Conservation (phyloP, 192 early-diverging fungal genomes). For the Phycomyces blakesleeanus region DNA sequence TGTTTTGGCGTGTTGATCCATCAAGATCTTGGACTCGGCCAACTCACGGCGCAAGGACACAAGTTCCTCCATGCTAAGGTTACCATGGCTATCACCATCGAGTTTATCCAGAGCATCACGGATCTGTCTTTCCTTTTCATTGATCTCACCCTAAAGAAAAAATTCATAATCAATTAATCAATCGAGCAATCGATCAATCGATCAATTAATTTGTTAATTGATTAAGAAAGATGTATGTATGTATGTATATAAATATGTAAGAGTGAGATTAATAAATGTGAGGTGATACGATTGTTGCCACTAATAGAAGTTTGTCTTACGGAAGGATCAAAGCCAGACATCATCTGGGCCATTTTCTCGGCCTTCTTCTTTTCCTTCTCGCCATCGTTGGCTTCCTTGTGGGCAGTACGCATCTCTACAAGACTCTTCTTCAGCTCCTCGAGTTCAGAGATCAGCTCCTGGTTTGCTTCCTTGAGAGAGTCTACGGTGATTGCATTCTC, state of each 20-base stretch:
- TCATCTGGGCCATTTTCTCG: conserved; percentile 86
- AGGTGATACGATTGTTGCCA: background rate
- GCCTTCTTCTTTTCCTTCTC: conserved; percentile 80
- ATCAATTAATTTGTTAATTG: too few species aligned
- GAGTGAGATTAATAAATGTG: too few species aligned
- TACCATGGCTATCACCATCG: conserved; percentile 44
- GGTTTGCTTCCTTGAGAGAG: conserved; percentile 80
- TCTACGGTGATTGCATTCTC: conserved; percentile 88
- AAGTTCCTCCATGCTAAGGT: conserved; percentile 61
- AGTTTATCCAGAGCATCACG: conserved; percentile 69
- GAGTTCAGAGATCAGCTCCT: conserved; percentile 71
- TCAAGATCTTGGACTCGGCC: conserved; percentile 59
- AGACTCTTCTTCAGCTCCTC: conserved; percentile 72
- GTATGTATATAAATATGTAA: too few species aligned
- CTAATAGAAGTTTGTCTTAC: conserved; percentile 31
- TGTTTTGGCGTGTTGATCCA: conserved; percentile 62
- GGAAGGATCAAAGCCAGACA: conserved; percentile 80
- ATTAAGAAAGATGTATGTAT: too few species aligned
- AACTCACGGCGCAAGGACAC: conserved; percentile 70
- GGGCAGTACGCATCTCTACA: conserved; percentile 47
- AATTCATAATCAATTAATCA: too few species aligned
- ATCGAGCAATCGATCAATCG: too few species aligned
- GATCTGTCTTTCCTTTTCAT: conserved; percentile 78
- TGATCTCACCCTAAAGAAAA: conserved; percentile 48
- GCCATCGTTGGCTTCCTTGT: conserved; percentile 51